Percentiles rank a stretch among this genome's conserved stretches.
phyloP scores from a whole-genome alignment of 306 rosid genomes.

The Quercus berberidifolia region DNA sequence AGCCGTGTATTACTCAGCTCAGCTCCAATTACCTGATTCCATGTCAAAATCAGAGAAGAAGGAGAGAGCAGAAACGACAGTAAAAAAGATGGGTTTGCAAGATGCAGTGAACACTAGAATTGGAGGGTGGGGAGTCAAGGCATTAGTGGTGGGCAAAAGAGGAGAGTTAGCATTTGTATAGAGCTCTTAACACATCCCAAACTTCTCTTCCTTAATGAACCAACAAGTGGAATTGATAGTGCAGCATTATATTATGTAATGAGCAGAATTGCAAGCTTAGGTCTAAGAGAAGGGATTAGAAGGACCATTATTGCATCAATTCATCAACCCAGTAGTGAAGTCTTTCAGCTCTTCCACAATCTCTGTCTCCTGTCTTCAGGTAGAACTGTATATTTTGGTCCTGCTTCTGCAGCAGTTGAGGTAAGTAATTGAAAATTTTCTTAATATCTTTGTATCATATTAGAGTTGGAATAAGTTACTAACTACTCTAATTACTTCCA shows the following conservation, averaged over 20 bases:
- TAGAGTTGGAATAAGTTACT: not conserved
- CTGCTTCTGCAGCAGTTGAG: constrained; percentile 51
- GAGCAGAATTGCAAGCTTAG: constrained; percentile 45
- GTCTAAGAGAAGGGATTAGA: constrained; percentile 18
- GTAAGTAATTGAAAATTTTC: constrained; percentile 20
- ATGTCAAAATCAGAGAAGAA: constrained; percentile 53
- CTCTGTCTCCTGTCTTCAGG: constrained; percentile 63
- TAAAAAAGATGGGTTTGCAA: constrained; percentile 68
- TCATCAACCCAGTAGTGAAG: constrained; percentile 61
- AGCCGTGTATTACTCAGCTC: constrained; percentile 65
- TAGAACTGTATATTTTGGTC: constrained; percentile 60
- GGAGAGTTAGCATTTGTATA: constrained; percentile 66
- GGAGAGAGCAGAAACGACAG: constrained; percentile 54
- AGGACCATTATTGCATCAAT: constrained; percentile 62
- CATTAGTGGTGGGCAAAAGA: constrained; percentile 64
- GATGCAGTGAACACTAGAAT: constrained; percentile 55
- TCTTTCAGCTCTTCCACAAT: constrained; percentile 54
- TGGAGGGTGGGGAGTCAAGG: constrained; percentile 63
- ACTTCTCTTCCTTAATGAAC: constrained; percentile 75
- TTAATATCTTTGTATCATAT: not conserved
- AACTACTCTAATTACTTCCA: not conserved
- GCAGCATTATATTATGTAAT: constrained; percentile 70
- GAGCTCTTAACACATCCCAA: constrained; percentile 53
- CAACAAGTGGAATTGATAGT: constrained; percentile 72
- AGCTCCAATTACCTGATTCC: constrained; percentile 54